Evolutionary conservation across 441 rosid genomes (phyloP), one percentile per base, ranked within the genome.

Genomic region (Populus hybrid): DNA sequence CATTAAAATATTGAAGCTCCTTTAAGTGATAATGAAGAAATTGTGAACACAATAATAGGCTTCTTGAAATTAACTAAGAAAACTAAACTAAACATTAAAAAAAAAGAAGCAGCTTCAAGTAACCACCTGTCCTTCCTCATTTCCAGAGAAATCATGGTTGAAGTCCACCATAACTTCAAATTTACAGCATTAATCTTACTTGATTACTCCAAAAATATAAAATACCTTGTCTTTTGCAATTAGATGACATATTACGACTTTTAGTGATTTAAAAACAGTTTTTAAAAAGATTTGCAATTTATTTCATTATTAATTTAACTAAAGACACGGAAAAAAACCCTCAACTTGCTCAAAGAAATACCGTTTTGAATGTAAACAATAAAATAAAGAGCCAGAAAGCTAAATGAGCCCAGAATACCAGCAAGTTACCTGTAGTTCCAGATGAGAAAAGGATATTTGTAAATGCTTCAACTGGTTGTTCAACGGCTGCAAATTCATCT

Each of bases 361-460:
- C 20, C 45, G 1, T 40, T 40, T 72, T 69, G 61, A 50, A 65
- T 26, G 67, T 28, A 31, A 7, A 20, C 74, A 63, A 31, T 38
- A 68, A 80, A 69, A 42, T 21, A 24, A 36, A 50, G 24, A 42
- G 40, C 68, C 64, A 74, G 68, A 69, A 73, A 69, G 40, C 10
- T 59, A 42, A 56, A 64, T 63, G 59, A 45, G 68, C 36, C 35
- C 9, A 40, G 63, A 16, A 64, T 69, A 74, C 50, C 71, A 33
- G 40, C 7, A 68, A 79, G 74, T 69, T 86, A 95, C 99, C 99
- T 82, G 98, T 95, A 72, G 99, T 95, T 81, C 99, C 99, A 77
- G 99, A 95, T 74, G 99, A 95, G 84, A 95, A 93, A 80, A 95
- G 98, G 64, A 95, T 88, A 84, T 95, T 95, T 78, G 95, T 88